These are phyloP conservation scores for Nannizziopsis arthrosporioides DNA, from an alignment of 2,329 filamentous ascomycete species.

Conservation along the genomic window DNA sequence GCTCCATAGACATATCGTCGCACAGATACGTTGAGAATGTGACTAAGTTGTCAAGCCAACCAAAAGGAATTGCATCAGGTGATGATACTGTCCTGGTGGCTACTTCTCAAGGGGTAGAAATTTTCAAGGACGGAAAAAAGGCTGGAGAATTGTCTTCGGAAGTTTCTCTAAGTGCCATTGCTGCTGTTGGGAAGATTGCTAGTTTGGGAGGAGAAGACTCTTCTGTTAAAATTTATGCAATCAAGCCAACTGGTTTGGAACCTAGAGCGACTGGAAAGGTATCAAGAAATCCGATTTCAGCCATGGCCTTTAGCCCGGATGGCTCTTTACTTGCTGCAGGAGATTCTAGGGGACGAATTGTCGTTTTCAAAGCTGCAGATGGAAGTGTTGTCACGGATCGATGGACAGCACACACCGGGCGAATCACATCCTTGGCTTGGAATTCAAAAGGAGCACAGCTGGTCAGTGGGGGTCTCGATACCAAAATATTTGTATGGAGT, in stretches of 20 bases:
- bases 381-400: constrained; percentile 68
- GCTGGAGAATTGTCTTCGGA: constrained; percentile 50
- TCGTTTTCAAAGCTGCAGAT: constrained; percentile 58
- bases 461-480: constrained; percentile 77
- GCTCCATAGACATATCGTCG: constrained; percentile 61
- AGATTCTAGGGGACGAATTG: constrained; percentile 74
- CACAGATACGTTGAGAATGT: constrained; percentile 62
- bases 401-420: constrained; percentile 60
- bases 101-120: constrained; percentile 47
- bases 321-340: constrained; percentile 72
- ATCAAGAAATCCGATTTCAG: constrained; percentile 60
- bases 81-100: constrained; percentile 47
- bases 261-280: constrained; percentile 52
- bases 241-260: constrained; percentile 45
- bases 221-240: constrained; percentile 60
- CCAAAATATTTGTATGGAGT: constrained; percentile 88
- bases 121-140: constrained; percentile 47
- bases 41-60: constrained; percentile 62
- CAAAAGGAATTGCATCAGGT: constrained; percentile 56
- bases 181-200: constrained; percentile 54
- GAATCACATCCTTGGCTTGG: constrained; percentile 63
- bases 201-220: constrained; percentile 69
- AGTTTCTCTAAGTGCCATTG: constrained; percentile 59
- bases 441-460: constrained; percentile 64
- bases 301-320: constrained; percentile 69